Evolutionary conservation across 805 yeast genomes (phyloP).

Genomic region (Candida montana): DNA sequence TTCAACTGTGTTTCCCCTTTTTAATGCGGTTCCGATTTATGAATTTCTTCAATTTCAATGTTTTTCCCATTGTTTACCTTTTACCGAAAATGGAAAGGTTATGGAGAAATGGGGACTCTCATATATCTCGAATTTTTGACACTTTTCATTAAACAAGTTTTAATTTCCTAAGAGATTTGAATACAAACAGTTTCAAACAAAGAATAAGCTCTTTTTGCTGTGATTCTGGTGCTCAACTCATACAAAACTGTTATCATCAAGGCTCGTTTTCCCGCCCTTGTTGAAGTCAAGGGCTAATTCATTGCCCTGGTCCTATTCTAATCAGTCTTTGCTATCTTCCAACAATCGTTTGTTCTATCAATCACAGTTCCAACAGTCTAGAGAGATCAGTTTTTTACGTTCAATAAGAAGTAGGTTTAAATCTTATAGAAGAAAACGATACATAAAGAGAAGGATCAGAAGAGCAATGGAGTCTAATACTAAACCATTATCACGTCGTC

Average conservation of each 20-base stretch:
- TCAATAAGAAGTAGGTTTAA: background rate
- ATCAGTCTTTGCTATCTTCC: background rate
- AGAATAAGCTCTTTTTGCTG: too few species aligned
- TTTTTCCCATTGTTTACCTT: background rate
- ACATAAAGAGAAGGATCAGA: background rate
- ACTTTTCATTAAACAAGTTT: too few species aligned
- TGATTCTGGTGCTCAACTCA: background rate
- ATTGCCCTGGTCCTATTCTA: too few species aligned
- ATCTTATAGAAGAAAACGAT: background rate
- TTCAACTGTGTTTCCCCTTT: background rate
- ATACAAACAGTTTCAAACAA: too few species aligned
- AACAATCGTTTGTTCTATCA: background rate
- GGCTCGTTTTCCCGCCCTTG: background rate
- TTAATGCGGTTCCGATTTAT: too few species aligned
- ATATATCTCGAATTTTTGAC: background rate
- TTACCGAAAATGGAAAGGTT: background rate
- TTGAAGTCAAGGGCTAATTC: background rate
- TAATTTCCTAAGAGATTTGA: too few species aligned
- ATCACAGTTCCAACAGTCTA: background rate
- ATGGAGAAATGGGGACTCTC: background rate
- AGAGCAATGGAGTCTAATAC: background rate
- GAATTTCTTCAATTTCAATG: background rate
- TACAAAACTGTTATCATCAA: background rate
- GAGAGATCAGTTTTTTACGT: constrained; percentile 2
- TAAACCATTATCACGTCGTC: constrained; percentile 30